Conservation (phyloP, 805 yeast genomes). For the Kodamaea leandrae region DNA sequence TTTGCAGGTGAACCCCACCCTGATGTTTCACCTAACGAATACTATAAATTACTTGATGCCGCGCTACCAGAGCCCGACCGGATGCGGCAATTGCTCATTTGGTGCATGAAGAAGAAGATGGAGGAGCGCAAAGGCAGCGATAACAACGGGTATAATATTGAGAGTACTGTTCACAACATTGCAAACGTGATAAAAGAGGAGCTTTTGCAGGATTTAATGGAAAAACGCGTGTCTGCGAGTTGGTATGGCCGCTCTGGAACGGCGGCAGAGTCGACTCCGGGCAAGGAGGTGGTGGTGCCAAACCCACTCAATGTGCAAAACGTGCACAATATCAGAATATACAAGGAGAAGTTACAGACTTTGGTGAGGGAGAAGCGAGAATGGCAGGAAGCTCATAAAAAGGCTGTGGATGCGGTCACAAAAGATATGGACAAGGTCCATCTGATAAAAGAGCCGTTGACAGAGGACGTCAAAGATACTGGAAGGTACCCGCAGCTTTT, state of each 20-base stretch:
- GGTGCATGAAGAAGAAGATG: constrained; percentile 60
- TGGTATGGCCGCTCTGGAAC: constrained; percentile 54
- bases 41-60: constrained; percentile 60
- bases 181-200: constrained; percentile 68
- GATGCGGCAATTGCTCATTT: constrained; percentile 64
- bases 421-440: not conserved
- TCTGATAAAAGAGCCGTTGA: not conserved
- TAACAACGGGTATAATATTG: too few species aligned
- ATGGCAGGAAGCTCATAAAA: constrained; percentile 41
- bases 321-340: constrained; percentile 43
- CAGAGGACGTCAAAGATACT: not conserved
- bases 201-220: constrained; percentile 53
- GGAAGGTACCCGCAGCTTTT: constrained; percentile 15
- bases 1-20: constrained; percentile 65
- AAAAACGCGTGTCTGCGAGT: constrained; percentile 59
- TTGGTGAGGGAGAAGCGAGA: constrained; percentile 46
- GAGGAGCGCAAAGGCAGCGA: constrained; percentile 27
- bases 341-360: constrained; percentile 41
- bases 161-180: constrained; percentile 47
- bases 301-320: constrained; percentile 62
- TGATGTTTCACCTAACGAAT: constrained; percentile 52
- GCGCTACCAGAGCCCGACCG: constrained; percentile 69
- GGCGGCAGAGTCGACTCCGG: constrained; percentile 19
- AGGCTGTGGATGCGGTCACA: constrained; percentile 16
- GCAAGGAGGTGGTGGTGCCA: constrained; percentile 42